phyloP scores from a whole-genome alignment of 768 basidiomycete genomes.

The Myochromella boudieri region DNA sequence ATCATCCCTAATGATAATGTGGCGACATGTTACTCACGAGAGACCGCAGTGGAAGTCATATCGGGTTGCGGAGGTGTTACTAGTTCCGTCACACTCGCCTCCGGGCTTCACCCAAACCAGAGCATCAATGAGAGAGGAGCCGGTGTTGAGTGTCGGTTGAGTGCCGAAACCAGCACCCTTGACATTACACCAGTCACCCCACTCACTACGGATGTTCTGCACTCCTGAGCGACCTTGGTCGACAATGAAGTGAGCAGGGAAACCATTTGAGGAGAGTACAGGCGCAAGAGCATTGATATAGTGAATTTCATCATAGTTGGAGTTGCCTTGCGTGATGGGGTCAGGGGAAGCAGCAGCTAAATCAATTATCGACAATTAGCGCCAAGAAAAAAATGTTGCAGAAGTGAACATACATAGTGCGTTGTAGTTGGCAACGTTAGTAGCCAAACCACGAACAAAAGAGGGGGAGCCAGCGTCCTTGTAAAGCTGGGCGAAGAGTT shows the following conservation, averaged over 20 bases:
- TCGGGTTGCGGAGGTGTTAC: constrained; percentile 50
- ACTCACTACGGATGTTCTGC: constrained; percentile 57
- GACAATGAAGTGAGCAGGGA: constrained; percentile 63
- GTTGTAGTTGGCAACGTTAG: constrained; percentile 53
- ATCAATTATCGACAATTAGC: constrained; percentile 30
- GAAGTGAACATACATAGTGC: constrained; percentile 28
- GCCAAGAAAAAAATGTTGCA: neutral
- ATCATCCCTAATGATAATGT: constrained; percentile 1
- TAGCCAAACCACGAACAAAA: constrained; percentile 63
- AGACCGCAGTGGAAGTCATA: constrained; percentile 52
- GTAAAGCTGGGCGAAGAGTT: constrained; percentile 52
- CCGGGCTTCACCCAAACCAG: constrained; percentile 71
- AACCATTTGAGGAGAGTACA: constrained; percentile 39
- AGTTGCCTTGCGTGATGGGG: constrained; percentile 58
- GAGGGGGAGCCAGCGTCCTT: constrained; percentile 50
- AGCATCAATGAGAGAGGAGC: constrained; percentile 52
- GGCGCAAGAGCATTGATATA: constrained; percentile 60
- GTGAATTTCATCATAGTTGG: constrained; percentile 61
- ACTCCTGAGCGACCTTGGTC: constrained; percentile 66
- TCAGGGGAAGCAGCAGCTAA: constrained; percentile 49
- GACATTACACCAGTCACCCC: constrained; percentile 75
- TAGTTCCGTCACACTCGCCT: constrained; percentile 66
- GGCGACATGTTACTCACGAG: constrained; percentile 34
- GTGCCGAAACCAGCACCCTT: constrained; percentile 62
- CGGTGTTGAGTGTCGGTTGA: constrained; percentile 56